These are phyloP conservation scores for Fusarium proliferatum DNA, from an alignment of 2,329 filamentous ascomycete genomes.

Conservation along the genomic window DNA sequence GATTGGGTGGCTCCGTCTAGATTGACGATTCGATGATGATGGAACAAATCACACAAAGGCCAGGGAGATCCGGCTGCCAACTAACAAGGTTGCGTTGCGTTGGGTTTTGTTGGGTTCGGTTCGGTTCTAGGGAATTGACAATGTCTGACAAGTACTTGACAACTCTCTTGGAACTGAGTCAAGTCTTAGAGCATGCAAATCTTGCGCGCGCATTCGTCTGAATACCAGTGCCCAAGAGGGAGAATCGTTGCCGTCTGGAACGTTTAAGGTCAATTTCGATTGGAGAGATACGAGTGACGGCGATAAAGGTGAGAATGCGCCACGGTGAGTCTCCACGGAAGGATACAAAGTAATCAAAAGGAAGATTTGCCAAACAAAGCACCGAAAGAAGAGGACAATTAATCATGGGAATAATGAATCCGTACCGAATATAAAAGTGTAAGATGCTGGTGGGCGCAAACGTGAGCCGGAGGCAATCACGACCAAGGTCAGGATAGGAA, in stretches of 20 bases:
- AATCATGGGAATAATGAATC: neutral
- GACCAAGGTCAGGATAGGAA: conserved; percentile 11
- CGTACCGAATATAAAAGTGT: conserved; percentile 16
- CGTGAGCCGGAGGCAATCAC: conserved; percentile 33
- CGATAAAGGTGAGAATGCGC: conserved; percentile 17
- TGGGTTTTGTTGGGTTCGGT: neutral
- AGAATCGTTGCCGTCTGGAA: conserved; percentile 18
- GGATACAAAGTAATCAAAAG: neutral
- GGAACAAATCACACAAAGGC: conserved; percentile 9
- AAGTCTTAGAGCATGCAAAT: conserved; percentile 15
- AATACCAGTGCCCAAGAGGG: conserved; percentile 29
- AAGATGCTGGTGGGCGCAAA: conserved; percentile 29
- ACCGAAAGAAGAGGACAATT: neutral
- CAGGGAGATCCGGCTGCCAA: conserved; percentile 18
- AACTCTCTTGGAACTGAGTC: conserved; percentile 26
- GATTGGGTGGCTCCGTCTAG: conserved; percentile 16
- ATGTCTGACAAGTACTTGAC: conserved; percentile 22
- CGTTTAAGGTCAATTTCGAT: conserved; percentile 11
- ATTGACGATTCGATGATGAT: conserved; percentile 29
- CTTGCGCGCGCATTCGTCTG: conserved; percentile 5
- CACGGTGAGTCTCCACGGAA: neutral
- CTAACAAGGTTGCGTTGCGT: neutral
- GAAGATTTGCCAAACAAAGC: neutral
- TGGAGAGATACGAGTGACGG: conserved; percentile 1
- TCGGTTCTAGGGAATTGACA: conserved; percentile 16